phyloP scores from a whole-genome alignment of 2,329 filamentous ascomycete species.

The Neospermospora avenae region DNA sequence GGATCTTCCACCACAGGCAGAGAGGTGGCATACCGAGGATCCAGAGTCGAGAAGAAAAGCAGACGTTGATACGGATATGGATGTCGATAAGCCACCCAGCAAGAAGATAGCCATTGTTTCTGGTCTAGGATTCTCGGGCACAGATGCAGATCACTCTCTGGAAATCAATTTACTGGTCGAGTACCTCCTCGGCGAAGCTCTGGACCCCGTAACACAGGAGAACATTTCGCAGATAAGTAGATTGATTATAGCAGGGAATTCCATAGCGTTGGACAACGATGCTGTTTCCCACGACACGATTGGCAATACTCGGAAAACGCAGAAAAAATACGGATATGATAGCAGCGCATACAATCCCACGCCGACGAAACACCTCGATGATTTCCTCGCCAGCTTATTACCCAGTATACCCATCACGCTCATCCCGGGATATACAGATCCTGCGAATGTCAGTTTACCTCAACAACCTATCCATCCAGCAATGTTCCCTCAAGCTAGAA shows the following conservation, averaged over 20 bases:
- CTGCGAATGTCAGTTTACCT: conserved; percentile 83
- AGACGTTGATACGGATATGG: conserved; percentile 58
- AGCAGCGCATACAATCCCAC: conserved; percentile 80
- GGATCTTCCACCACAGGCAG: conserved; percentile 77
- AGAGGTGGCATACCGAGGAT: conserved; percentile 71
- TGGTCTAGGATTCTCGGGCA: conserved; percentile 78
- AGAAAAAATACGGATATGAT: conserved; percentile 94
- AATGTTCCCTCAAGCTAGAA: conserved; percentile 76
- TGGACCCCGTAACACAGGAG: conserved; percentile 57
- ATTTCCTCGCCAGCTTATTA: conserved; percentile 75
- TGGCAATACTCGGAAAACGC: conserved; percentile 37
- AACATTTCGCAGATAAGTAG: conserved; percentile 69
- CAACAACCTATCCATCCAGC: conserved; percentile 92
- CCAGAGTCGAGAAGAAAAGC: conserved; percentile 38
- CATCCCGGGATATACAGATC: conserved; percentile 79
- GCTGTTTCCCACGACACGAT: conserved; percentile 30
- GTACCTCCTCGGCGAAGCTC: conserved; percentile 80
- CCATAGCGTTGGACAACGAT: conserved; percentile 48
- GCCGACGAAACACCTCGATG: conserved; percentile 80
- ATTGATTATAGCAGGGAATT: conserved; percentile 89
- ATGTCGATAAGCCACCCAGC: conserved; percentile 37
- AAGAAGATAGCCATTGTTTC: conserved; percentile 80
- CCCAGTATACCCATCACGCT: conserved; percentile 86
- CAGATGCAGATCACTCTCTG: conserved; percentile 67
- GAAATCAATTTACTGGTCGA: conserved; percentile 77